These are phyloP conservation scores for Skeletonema costatum DNA, from an alignment of 108 stramenopile genomes.

Conservation along the genomic window DNA sequence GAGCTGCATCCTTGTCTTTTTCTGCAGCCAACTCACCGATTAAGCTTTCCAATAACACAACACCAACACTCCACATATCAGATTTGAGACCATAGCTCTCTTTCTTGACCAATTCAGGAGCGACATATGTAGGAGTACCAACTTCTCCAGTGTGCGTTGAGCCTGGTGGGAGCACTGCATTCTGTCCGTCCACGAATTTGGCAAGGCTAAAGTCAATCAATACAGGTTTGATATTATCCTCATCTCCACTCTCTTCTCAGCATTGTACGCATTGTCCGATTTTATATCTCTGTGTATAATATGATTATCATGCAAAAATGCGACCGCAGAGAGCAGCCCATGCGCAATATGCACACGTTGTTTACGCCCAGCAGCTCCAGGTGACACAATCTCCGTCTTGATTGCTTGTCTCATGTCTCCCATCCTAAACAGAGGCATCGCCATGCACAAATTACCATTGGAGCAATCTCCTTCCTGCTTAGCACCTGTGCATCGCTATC, in stretches of 20 bases:
- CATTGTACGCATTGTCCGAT: conserved; percentile 91
- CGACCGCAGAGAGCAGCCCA: conserved; percentile 74
- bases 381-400: conserved; percentile 22
- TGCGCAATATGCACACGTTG: conserved; percentile 65
- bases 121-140: conserved; percentile 75
- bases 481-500: too few species aligned
- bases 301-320: conserved; percentile 93
- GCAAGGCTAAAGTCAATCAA: conserved; percentile 86
- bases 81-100: conserved; percentile 72
- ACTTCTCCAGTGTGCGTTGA: conserved; percentile 72
- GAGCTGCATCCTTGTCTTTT: conserved; percentile 68
- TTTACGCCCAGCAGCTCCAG: conserved; percentile 42
- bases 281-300: conserved; percentile 99
- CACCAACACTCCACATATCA: conserved; percentile 86
- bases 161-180: conserved; percentile 45
- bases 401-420: conserved; percentile 64
- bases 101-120: conserved; percentile 71
- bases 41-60: conserved; percentile 74
- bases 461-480: conserved; percentile 58
- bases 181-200: conserved; percentile 59
- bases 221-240: conserved; percentile 45
- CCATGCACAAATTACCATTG: conserved; percentile 68
- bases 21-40: conserved; percentile 58
- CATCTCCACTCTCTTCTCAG: conserved; percentile 41
- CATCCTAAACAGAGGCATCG: conserved; percentile 68